These are phyloP conservation scores for Pleurotus cornucopiae DNA, from an alignment of 768 basidiomycete genomes.

Conservation along the genomic window DNA sequence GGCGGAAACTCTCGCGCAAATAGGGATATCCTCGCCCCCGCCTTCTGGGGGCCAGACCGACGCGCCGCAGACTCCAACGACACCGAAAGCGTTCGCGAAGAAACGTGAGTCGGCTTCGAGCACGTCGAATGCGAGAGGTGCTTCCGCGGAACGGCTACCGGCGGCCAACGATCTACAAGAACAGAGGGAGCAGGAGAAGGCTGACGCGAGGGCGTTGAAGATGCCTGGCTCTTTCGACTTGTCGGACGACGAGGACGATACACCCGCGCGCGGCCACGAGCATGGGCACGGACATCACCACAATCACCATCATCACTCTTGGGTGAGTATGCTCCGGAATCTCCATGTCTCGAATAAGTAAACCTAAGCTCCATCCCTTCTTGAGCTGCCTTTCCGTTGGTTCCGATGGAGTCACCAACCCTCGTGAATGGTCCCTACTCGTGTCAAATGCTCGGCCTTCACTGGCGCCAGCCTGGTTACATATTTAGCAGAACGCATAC, in stretches of 20 bases:
- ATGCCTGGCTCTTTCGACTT: conserved; percentile 55
- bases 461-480: too few relatives aligned
- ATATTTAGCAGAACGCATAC: too few relatives aligned
- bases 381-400: too few relatives aligned
- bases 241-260: conserved; percentile 9
- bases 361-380: too few relatives aligned
- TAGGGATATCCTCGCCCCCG: not conserved
- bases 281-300: conserved; percentile 8
- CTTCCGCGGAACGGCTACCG: not conserved
- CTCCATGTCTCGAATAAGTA: conserved; percentile 8
- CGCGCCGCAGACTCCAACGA: not conserved
- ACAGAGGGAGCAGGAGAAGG: conserved; percentile 22
- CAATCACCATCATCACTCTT: conserved; percentile 13
- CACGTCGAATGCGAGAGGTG: not conserved
- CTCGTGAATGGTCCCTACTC: too few relatives aligned
- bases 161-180: not conserved
- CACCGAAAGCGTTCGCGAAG: not conserved
- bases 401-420: too few relatives aligned
- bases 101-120: not conserved
- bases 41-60: not conserved
- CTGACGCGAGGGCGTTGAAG: conserved; percentile 15
- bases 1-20: conserved; percentile 15
- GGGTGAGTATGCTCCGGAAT: conserved; percentile 27
- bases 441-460: too few relatives aligned
- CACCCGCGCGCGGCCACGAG: not conserved